phyloP scores from a whole-genome alignment of 73 alveolate genomes.

The Stentor coeruleus region DNA sequence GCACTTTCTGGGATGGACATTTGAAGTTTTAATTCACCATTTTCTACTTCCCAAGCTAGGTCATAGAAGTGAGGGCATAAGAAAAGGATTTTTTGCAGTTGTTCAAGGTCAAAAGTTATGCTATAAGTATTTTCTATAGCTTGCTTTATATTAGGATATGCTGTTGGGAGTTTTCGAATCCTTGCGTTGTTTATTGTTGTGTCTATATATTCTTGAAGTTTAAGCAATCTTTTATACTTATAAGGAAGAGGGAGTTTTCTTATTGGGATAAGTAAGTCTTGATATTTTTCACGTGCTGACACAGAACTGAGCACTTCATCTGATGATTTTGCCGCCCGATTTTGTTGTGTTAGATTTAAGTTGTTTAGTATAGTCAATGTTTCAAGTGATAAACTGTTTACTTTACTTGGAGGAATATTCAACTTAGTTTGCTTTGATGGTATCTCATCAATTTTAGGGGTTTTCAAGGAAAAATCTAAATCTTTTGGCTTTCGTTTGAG shows the following conservation, averaged over 20 bases:
- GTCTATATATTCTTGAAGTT: background rate
- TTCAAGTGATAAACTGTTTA: background rate
- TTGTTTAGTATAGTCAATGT: background rate
- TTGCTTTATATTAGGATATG: background rate
- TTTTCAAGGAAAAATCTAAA: background rate
- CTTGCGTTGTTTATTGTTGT: background rate
- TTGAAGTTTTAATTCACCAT: background rate
- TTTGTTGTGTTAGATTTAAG: background rate
- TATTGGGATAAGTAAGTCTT: background rate
- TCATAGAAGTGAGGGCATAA: background rate
- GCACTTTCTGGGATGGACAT: background rate
- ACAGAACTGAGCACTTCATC: background rate
- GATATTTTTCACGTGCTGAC: background rate
- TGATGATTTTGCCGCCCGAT: background rate
- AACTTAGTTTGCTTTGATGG: background rate
- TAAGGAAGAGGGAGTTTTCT: background rate
- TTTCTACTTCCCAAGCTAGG: background rate
- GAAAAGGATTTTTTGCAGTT: background rate
- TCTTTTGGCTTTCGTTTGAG: background rate
- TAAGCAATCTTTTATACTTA: background rate
- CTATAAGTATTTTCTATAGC: background rate
- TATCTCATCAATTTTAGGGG: background rate
- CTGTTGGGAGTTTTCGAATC: background rate
- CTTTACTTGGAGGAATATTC: background rate
- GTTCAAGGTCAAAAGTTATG: background rate